A percentile compares a stretch with the other conserved stretches of the same genome.
Conservation (phyloP, 306 rosid species). For the Ziziphus jujuba region DNA sequence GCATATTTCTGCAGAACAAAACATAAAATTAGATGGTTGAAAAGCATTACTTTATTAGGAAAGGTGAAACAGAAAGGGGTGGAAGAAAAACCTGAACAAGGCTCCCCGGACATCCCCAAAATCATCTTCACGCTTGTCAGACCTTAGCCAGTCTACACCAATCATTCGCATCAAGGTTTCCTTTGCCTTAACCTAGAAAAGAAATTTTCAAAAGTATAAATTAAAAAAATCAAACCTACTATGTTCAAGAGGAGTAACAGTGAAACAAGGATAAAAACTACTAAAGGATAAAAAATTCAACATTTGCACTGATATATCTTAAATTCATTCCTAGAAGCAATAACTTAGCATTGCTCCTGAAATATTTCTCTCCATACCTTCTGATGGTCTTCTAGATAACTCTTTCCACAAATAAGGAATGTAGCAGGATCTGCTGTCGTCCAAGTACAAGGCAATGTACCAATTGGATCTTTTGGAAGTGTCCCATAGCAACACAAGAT, state of each 20-base stretch:
- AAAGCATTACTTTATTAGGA: neutral
- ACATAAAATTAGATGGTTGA: neutral
- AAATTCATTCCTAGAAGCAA: neutral
- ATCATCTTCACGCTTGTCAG: slow-evolving; percentile 67
- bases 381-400: slow-evolving; percentile 53
- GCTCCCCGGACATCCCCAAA: slow-evolving; percentile 64
- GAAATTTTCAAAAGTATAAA: too few species aligned
- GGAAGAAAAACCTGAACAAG: slow-evolving; percentile 64
- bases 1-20: slow-evolving; percentile 59
- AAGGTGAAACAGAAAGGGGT: neutral
- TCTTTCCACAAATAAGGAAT: slow-evolving; percentile 76
- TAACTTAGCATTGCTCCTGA: neutral
- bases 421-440: slow-evolving; percentile 78
- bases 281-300: too few species aligned
- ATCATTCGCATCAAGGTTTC: slow-evolving; percentile 74
- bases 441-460: slow-evolving; percentile 62
- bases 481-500: slow-evolving; percentile 46
- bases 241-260: too few species aligned
- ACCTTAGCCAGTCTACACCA: slow-evolving; percentile 82
- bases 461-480: slow-evolving; percentile 62
- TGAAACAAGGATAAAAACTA: too few species aligned
- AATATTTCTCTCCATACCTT: slow-evolving; percentile 45
- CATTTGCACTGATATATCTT: too few species aligned
- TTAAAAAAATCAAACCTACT: neutral
- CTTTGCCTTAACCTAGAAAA: slow-evolving; percentile 65